Conservation (phyloP, 768 basidiomycete genomes). For the Termitomyces bulborhizus region DNA sequence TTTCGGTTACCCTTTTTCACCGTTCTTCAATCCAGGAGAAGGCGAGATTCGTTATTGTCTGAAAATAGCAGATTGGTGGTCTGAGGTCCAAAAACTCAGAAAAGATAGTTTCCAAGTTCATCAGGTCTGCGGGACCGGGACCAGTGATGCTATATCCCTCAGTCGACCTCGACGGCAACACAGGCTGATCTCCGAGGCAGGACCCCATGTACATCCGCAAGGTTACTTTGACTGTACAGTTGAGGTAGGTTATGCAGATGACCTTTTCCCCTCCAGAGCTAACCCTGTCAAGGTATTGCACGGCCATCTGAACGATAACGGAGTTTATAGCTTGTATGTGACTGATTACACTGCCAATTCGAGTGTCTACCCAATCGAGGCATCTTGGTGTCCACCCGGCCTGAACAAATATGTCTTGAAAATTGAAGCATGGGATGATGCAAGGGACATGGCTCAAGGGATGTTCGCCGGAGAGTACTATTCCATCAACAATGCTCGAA, state of each 20-base stretch:
- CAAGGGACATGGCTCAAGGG: conserved; percentile 29
- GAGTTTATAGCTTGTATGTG: conserved; percentile 45
- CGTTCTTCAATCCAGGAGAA: conserved; percentile 36
- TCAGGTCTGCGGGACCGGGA: conserved; percentile 14
- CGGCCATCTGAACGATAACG: conserved; percentile 30
- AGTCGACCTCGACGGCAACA: conserved; percentile 26
- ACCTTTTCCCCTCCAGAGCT: neutral
- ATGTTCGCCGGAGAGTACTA: conserved; percentile 50
- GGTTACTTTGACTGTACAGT: conserved; percentile 62
- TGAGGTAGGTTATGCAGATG: conserved; percentile 34
- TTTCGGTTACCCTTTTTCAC: conserved; percentile 34
- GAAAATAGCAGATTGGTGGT: conserved; percentile 47
- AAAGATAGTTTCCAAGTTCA: conserved; percentile 7
- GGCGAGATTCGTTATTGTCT: conserved; percentile 37
- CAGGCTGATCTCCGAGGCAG: conserved; percentile 43
- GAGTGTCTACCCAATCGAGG: conserved; percentile 23
- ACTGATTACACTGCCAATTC: conserved; percentile 58
- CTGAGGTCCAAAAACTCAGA: conserved; percentile 21
- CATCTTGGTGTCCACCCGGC: conserved; percentile 40
- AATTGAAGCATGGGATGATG: conserved; percentile 55
- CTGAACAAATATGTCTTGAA: conserved; percentile 42
- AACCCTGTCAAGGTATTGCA: conserved; percentile 38
- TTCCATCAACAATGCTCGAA: conserved; percentile 45
- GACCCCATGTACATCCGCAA: conserved; percentile 33
- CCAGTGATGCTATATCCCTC: conserved; percentile 4